Evolutionary conservation across 495 filamentous ascomycete species (phyloP).

Genomic region (Amniculicola lignicola): DNA sequence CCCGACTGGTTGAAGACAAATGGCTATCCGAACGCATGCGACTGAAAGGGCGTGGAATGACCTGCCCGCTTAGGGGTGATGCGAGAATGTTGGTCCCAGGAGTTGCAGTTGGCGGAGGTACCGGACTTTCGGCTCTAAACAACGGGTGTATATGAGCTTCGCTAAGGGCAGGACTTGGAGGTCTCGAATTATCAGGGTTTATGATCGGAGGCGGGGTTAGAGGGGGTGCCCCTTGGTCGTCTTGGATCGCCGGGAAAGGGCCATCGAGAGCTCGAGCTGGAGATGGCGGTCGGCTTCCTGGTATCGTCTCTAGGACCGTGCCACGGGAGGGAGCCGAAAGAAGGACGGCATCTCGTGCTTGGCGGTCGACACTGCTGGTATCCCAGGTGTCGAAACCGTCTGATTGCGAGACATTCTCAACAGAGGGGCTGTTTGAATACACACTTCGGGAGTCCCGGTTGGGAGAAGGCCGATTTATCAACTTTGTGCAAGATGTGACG

Average conservation of each 20-base stretch:
- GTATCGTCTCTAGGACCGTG: slow-evolving; percentile 58
- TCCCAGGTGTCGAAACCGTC: slow-evolving; percentile 71
- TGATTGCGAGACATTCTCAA: slow-evolving; percentile 20
- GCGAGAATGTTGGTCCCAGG: slow-evolving; percentile 69
- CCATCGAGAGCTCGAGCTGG: slow-evolving; percentile 41
- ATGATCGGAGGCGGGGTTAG: slow-evolving; percentile 20
- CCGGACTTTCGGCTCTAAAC: slow-evolving; percentile 72
- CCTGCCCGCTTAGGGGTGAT: slow-evolving; percentile 65
- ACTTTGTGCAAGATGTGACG: slow-evolving; percentile 34
- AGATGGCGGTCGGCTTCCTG: slow-evolving; percentile 50
- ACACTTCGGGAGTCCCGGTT: slow-evolving; percentile 23
- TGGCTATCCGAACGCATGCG: slow-evolving; percentile 63
- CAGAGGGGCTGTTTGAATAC: slow-evolving; percentile 24
- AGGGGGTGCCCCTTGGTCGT: background rate
- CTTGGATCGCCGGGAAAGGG: slow-evolving; percentile 6
- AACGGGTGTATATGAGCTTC: slow-evolving; percentile 83
- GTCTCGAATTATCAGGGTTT: slow-evolving; percentile 13
- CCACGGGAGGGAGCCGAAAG: slow-evolving; percentile 46
- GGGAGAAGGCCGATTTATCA: slow-evolving; percentile 25
- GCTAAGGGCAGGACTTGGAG: slow-evolving; percentile 43
- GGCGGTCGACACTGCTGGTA: slow-evolving; percentile 58
- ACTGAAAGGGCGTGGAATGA: slow-evolving; percentile 57
- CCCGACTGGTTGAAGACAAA: too few species aligned
- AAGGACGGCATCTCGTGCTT: slow-evolving; percentile 55
- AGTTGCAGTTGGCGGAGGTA: slow-evolving; percentile 63